phyloP scores from a whole-genome alignment of 129 eudicot genomes.

The Apium graveolens region DNA sequence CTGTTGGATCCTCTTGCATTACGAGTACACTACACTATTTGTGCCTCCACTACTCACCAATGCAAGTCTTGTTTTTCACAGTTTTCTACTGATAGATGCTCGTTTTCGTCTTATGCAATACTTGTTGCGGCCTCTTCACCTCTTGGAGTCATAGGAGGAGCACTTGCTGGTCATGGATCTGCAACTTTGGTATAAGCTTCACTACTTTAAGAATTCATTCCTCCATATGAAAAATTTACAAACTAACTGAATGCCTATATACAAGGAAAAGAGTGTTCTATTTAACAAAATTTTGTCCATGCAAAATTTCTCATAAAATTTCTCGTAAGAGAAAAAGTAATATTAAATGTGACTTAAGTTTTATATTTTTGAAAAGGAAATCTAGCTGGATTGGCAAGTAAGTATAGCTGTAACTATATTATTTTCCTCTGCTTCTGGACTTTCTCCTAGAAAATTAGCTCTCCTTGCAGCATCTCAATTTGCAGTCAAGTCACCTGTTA shows the following conservation, averaged over 20 bases:
- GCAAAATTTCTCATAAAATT: too few species aligned
- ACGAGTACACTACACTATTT: neutral
- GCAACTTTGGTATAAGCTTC: slow-evolving; percentile 73
- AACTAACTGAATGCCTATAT: slow-evolving; percentile 1
- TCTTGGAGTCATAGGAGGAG: slow-evolving; percentile 94
- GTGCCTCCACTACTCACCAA: neutral
- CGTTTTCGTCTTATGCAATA: slow-evolving; percentile 31
- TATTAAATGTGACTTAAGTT: neutral
- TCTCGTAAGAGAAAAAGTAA: neutral
- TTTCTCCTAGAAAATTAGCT: neutral
- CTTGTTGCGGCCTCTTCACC: slow-evolving; percentile 98
- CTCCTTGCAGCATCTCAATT: neutral
- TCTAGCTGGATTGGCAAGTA: neutral
- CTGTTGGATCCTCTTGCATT: neutral
- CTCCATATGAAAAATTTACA: slow-evolving; percentile 1
- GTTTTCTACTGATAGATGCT: neutral
- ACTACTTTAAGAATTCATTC: slow-evolving; percentile 4
- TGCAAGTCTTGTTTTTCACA: neutral
- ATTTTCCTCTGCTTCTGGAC: neutral
- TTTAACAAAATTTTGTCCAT: neutral
- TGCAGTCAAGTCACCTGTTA: neutral
- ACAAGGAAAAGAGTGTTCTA: neutral
- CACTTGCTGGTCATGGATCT: slow-evolving; percentile 92
- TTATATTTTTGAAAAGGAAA: neutral
- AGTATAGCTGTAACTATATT: neutral